A percentile compares a stretch with the other conserved stretches of the same genome.
Evolutionary conservation across 1,284 basidiomycete genomes (phyloP).

Genomic region (Vanrija pseudolonga): DNA sequence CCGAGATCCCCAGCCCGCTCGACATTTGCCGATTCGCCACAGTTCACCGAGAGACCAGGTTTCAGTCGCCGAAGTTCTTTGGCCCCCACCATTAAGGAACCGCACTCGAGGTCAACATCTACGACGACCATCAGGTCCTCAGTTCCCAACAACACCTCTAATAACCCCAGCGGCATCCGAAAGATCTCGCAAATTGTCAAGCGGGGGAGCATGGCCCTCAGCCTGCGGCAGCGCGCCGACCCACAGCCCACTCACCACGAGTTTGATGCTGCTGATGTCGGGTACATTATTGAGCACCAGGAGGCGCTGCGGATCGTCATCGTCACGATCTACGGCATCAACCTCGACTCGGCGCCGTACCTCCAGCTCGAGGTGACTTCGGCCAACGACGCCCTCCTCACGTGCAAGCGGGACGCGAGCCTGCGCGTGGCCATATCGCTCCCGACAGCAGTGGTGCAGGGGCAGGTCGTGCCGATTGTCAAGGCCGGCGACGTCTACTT

Average conservation of each 20-base stretch:
- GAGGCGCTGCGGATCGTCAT: slow-evolving; percentile 72
- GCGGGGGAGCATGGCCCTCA: slow-evolving; percentile 16
- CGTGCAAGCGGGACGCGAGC: slow-evolving; percentile 60
- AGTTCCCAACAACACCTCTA: too few relatives aligned
- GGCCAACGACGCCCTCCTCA: slow-evolving; percentile 58
- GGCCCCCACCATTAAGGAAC: too few relatives aligned
- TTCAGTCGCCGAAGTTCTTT: too few relatives aligned
- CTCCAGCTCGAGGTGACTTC: slow-evolving; percentile 26
- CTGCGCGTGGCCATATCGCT: slow-evolving; percentile 61
- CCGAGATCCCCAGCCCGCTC: too few relatives aligned
- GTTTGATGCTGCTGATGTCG: slow-evolving; percentile 7
- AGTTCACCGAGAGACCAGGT: too few relatives aligned
- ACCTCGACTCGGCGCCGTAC: slow-evolving; percentile 21
- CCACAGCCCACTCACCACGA: not conserved
- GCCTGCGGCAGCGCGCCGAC: too few relatives aligned
- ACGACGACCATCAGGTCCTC: too few relatives aligned
- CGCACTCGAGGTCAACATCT: too few relatives aligned
- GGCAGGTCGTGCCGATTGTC: slow-evolving; percentile 59
- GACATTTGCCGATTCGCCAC: too few relatives aligned
- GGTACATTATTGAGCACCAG: slow-evolving; percentile 76
- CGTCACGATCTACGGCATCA: slow-evolving; percentile 55
- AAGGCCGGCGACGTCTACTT: slow-evolving; percentile 56
- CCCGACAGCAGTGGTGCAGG: slow-evolving; percentile 61
- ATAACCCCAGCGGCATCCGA: too few relatives aligned
- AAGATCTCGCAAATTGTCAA: slow-evolving; percentile 23